Conservation (phyloP, 306 rosid species). For the Fragaria nilgerrensis region DNA sequence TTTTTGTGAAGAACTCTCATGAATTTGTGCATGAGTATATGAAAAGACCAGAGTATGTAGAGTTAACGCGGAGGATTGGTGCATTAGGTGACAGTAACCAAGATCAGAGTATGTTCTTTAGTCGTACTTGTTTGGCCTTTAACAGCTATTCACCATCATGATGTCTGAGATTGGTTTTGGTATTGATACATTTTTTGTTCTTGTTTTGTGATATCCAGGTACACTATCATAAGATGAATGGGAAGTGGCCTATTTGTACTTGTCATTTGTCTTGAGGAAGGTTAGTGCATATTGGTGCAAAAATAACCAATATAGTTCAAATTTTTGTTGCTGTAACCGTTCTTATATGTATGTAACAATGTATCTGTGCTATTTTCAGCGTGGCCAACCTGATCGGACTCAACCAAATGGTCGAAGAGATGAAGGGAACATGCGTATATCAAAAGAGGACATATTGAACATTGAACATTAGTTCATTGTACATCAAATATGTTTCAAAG, state of each 20-base stretch:
- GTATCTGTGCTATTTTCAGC: constrained; percentile 39
- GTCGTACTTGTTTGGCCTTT: neutral
- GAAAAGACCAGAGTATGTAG: constrained; percentile 72
- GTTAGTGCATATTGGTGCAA: constrained; percentile 21
- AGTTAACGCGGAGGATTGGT: constrained; percentile 88
- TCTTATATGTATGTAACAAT: neutral
- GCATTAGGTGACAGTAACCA: constrained; percentile 97
- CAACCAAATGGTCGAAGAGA: constrained; percentile 43
- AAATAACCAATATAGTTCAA: neutral
- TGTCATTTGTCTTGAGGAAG: constrained; percentile 64
- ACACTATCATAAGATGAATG: constrained; percentile 70
- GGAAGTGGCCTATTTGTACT: constrained; percentile 66
- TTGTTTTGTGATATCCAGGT: constrained; percentile 29
- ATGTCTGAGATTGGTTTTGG: neutral
- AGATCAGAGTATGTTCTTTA: constrained; percentile 57
- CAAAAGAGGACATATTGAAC: constrained; percentile 59
- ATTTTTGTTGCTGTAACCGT: neutral
- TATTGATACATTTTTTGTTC: neutral
- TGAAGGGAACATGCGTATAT: constrained; percentile 61
- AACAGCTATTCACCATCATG: neutral
- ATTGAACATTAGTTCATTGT: neutral
- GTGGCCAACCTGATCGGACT: constrained; percentile 63
- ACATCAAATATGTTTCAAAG: neutral
- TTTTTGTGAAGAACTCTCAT: constrained; percentile 77
- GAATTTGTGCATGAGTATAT: constrained; percentile 80